Conservation (phyloP, 2,329 filamentous ascomycete genomes). For the Magnaporthiopsis rhizophila region DNA sequence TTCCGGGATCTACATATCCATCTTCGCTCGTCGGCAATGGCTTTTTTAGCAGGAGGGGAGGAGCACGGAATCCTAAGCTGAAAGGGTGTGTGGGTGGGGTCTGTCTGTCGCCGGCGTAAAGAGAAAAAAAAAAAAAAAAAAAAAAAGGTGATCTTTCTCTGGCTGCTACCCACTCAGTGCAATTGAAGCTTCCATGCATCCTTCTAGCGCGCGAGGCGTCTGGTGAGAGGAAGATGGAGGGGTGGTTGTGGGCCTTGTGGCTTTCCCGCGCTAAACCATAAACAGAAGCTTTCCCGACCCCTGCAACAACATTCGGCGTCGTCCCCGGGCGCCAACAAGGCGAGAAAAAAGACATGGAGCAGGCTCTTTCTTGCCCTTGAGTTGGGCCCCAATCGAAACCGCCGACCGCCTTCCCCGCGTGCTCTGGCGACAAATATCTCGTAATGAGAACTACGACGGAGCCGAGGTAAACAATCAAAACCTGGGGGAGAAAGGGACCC, state of each 20-base stretch:
- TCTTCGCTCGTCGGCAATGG: background rate
- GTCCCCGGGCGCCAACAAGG: background rate
- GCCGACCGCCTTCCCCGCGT: background rate
- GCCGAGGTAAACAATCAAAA: background rate
- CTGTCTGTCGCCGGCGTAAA: background rate
- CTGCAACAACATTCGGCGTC: background rate
- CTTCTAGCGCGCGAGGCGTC: constrained; percentile 7
- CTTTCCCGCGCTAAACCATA: background rate
- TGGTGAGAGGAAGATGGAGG: too few relatives aligned
- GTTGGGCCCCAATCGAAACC: background rate
- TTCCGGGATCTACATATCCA: background rate
- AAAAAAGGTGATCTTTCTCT: too few relatives aligned
- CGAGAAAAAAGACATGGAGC: background rate
- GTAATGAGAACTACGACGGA: background rate
- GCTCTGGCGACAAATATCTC: background rate
- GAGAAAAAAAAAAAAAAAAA: too few relatives aligned
- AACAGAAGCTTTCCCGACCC: background rate
- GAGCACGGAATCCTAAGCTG: background rate
- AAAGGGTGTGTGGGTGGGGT: background rate
- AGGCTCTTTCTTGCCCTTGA: background rate
- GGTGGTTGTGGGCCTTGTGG: background rate
- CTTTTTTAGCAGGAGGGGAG: background rate
- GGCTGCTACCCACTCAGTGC: background rate
- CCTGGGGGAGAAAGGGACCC: background rate
- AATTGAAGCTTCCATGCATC: constrained; percentile 8